Evolutionary conservation across 768 basidiomycete species (phyloP), one percentile per base, ranked within the genome.

Genomic region (Boletus tomentosulus): DNA sequence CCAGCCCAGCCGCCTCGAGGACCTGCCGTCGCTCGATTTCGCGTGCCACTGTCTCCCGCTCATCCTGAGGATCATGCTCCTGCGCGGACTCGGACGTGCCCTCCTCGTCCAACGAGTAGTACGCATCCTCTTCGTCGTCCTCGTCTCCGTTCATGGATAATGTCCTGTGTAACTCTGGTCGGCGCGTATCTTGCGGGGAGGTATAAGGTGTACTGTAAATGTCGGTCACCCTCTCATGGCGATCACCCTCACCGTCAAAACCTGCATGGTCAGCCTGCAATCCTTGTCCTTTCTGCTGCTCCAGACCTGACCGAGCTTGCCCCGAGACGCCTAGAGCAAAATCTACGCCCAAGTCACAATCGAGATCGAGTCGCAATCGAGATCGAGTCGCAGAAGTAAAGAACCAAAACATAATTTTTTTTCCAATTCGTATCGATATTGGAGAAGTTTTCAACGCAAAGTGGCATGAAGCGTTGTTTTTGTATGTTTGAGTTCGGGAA

Each of bases 1-100:
- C 83, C 25, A 97, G 73, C 3, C 95, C 95, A 0, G 93, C 93
- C 0, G 91, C 89, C 64, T 91, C 84, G n/a, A 98, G 74, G 7
- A 97, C 91, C 19, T 86, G 79, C 59, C 83, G 83, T 22, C 91
- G 77, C 65, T 96, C 93, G 16, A 79, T 71, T 53, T 85, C 91
- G 30, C 90, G 81, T 16, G 82, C 80, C 48, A 77, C 77, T 11
- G 73, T 74, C 50, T 85, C 82, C 16, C 3, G 51, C 41, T 79
- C 77, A 34, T 59, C 62, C 49, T 65, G 64, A 25, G 46, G 45
- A 12, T 30, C 51, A 37, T 35, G 42, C 37, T 43, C 58, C 6
- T 41, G 39, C 41, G 24, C 54, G 1, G 33, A 59, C 16, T 50
- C 52, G 10, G 55, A 60, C 7, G 52, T 50, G 9, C 53, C 73